Conservation (phyloP, 1,284 basidiomycete species). For the Moniliella sp. region DNA sequence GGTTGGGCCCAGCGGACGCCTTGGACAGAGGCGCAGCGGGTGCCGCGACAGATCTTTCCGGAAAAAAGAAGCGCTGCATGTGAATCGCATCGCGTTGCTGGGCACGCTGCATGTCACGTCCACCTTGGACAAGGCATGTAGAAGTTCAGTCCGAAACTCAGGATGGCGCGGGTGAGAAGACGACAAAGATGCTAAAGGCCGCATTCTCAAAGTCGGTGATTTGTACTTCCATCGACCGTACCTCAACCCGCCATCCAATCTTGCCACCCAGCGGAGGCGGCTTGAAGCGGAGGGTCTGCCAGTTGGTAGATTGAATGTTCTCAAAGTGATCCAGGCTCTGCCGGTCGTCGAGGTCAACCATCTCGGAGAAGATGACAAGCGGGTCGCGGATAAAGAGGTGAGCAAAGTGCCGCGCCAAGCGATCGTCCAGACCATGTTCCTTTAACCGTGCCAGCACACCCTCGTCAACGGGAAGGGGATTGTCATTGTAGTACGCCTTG, state of each 20-base stretch:
- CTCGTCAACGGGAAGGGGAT: slow-evolving; percentile 56
- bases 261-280: slow-evolving; percentile 62
- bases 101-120: slow-evolving; percentile 79
- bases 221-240: slow-evolving; percentile 95
- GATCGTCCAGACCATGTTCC: slow-evolving; percentile 46
- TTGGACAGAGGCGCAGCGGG: slow-evolving; percentile 35
- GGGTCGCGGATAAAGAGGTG: slow-evolving; percentile 96
- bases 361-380: slow-evolving; percentile 80
- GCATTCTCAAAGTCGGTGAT: slow-evolving; percentile 98
- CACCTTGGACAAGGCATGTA: slow-evolving; percentile 68
- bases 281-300: slow-evolving; percentile 97
- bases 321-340: slow-evolving; percentile 86
- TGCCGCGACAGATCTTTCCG: slow-evolving; percentile 54
- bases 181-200: slow-evolving; percentile 78
- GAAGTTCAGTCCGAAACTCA: slow-evolving; percentile 73
- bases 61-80: slow-evolving; percentile 63
- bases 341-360: slow-evolving; percentile 69
- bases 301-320: slow-evolving; percentile 97
- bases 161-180: slow-evolving; percentile 77
- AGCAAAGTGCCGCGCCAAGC: slow-evolving; percentile 71
- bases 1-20: background rate
- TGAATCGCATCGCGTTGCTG: slow-evolving; percentile 61
- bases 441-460: slow-evolving; percentile 43
- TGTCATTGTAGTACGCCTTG: slow-evolving; percentile 80
- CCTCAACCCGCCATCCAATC: slow-evolving; percentile 98